A percentile compares a stretch with the other conserved stretches of the same genome.
phyloP scores from a whole-genome alignment of 352 stramenopile genomes.

The Phytophthora cryptogea region DNA sequence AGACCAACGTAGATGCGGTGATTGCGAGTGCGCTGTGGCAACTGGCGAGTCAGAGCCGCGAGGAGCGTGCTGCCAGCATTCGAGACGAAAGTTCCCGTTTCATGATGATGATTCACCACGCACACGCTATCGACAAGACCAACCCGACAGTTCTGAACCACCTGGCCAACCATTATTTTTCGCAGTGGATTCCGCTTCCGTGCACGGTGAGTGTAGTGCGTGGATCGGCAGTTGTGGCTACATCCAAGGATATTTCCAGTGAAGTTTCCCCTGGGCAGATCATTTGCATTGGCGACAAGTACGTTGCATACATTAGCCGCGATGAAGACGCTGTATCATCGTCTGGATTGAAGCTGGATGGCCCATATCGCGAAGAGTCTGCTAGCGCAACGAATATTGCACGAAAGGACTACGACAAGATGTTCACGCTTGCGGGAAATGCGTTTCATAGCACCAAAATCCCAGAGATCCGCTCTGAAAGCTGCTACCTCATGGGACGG shows the following conservation, averaged over 20 bases:
- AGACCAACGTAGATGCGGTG: conserved; percentile 94
- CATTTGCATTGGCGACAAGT: conserved; percentile 93
- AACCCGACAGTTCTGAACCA: conserved; percentile 96
- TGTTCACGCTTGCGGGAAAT: conserved; percentile 88
- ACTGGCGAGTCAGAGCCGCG: conserved; percentile 73
- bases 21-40: conserved; percentile 94
- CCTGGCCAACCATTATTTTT: conserved; percentile 98
- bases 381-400: conserved; percentile 60
- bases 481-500: conserved; percentile 95
- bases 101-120: conserved; percentile 92
- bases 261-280: conserved; percentile 92
- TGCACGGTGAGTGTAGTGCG: conserved; percentile 86
- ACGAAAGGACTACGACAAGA: conserved; percentile 92
- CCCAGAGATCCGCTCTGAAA: conserved; percentile 94
- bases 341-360: conserved; percentile 72
- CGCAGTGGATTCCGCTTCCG: conserved; percentile 94
- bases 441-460: conserved; percentile 91
- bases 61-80: conserved; percentile 78
- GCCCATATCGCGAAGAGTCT: conserved; percentile 81
- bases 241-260: conserved; percentile 86
- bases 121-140: conserved; percentile 87
- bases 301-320: conserved; percentile 88
- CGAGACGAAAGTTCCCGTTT: conserved; percentile 89
- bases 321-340: conserved; percentile 65
- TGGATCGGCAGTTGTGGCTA: conserved; percentile 85